Evolutionary conservation across 345 rosid species (phyloP), one percentile per base, ranked within the genome.

Genomic region (Rhodamnia rubescens): DNA sequence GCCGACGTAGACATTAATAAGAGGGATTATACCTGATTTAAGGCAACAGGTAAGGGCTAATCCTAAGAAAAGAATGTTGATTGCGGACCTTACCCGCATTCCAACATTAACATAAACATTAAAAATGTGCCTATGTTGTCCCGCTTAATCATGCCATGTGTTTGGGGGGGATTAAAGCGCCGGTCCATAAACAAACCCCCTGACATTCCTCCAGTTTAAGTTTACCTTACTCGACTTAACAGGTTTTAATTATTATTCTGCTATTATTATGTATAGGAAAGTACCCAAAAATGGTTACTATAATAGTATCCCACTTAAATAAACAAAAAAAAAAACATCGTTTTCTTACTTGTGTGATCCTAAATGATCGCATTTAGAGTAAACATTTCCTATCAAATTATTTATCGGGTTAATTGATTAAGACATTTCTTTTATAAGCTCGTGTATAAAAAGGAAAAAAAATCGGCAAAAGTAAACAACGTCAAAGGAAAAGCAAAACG

Each of bases 221-320:
- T 47, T 8, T 47, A 47, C 1, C 50, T 47, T 9, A 47, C 50
- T 47, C 50, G 2, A 47, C 50, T 47, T 49, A 49, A 49, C 51
- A 49, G 11, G 51, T 8, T 49, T 49, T 49, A 49, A 49, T 29
- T 0, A 7, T 61, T 0, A 8, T 61, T 4, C 0, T 29, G 1
- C 0, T 27, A 59, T 6, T 3, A n/a, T n/a, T n/a, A n/a, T 36
- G 40, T 36, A 36, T 29, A 61, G 7, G 78, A 69, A 69, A 69
- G 40, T 36, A 36, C 40, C 40, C 40, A 36, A 36, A 36, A 36
- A 36, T 36, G 40, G 40, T 36, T 36, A 36, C 40, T 36, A 36
- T 36, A 36, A 36, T 36, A 36, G 40, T 36, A 36, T 36, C 3
- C 40, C 40, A 36, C 40, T 36, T 36, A 36, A 36, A 36, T 36